Evolutionary conservation across 345 rosid genomes (phyloP), one percentile per base, ranked within the genome.

Genomic region (Kandelia obovata): DNA sequence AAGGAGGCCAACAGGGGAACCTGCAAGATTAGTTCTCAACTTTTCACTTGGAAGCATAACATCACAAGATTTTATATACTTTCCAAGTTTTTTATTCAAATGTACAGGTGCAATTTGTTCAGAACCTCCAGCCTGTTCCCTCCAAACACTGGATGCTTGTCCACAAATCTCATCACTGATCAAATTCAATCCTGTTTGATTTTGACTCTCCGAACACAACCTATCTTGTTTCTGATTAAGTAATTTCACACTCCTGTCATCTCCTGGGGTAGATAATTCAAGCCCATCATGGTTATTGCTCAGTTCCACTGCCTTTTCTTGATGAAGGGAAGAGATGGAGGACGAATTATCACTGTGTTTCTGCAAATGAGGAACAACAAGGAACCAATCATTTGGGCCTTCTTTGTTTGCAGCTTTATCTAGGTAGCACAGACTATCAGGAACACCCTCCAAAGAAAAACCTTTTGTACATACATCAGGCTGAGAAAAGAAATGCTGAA

Each of bases 31-130:
- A 57, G 64, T 71, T 62, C 68, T 67, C 53, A 79, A 64, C 62
- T 78, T 79, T 68, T 82, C 91, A 83, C 70, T 72, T 66, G 82
- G 88, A 77, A 67, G 69, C 77, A 80, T 70, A 71, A 71, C 69
- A 75, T 77, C 73, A 66, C 67, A 75, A 63, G 80, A 66, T 76
- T 73, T 75, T 53, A 76, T 26, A 68, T 61, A 69, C 62, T 71
- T 76, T 68, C 72, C 59, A 61, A 76, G 58, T 37, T 75, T 73
- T 75, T 69, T 75, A 79, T 73, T 73, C 55, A 77, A 67, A 77
- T 76, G 77, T 64, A 61, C 73, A 25, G 73, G 47, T 34, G 64
- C 59, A 75, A 26, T 64, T 51, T 72, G 75, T 63, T 75, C 86
- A 62, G 84, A 71, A 67, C 57, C 73, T 53, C 67, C 30, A 28